phyloP scores from a whole-genome alignment of 345 rosid species.

The Litchi chinensis region DNA sequence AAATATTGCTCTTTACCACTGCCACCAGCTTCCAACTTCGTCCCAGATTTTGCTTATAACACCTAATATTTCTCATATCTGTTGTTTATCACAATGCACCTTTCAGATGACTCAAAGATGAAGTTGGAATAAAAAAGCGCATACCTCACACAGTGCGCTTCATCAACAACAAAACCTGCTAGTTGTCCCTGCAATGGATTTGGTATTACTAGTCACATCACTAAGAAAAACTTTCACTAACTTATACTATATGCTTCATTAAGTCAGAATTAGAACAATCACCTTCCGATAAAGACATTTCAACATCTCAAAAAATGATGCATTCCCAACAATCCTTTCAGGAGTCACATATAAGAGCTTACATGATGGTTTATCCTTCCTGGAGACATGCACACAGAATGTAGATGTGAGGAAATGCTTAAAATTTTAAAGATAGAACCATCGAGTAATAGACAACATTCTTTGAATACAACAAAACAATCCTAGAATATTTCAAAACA shows the following conservation, averaged over 20 bases:
- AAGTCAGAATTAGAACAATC: slow-evolving; percentile 5
- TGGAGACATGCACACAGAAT: slow-evolving; percentile 26
- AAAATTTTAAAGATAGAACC: not conserved
- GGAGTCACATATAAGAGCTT: slow-evolving; percentile 93
- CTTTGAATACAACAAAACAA: not conserved
- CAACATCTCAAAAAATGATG: slow-evolving; percentile 58
- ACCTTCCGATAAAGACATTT: slow-evolving; percentile 72
- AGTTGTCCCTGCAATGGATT: slow-evolving; percentile 56
- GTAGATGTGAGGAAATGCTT: slow-evolving; percentile 5
- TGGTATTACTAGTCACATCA: slow-evolving; percentile 7
- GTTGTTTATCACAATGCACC: not conserved
- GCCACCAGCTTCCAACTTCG: not conserved
- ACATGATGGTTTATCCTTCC: slow-evolving; percentile 80
- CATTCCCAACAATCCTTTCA: slow-evolving; percentile 81
- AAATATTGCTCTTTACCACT: not conserved
- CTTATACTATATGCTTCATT: not conserved
- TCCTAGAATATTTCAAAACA: not conserved
- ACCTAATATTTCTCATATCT: not conserved
- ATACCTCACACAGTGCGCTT: slow-evolving; percentile 95
- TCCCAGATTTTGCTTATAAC: not conserved
- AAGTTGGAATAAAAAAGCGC: not conserved
- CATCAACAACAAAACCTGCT: slow-evolving; percentile 88
- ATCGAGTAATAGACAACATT: not conserved
- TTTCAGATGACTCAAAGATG: not conserved
- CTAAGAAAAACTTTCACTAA: slow-evolving; percentile 13